phyloP scores from a whole-genome alignment of 2,329 filamentous ascomycete species.

The Immersiporthe knoxdaviesiana region DNA sequence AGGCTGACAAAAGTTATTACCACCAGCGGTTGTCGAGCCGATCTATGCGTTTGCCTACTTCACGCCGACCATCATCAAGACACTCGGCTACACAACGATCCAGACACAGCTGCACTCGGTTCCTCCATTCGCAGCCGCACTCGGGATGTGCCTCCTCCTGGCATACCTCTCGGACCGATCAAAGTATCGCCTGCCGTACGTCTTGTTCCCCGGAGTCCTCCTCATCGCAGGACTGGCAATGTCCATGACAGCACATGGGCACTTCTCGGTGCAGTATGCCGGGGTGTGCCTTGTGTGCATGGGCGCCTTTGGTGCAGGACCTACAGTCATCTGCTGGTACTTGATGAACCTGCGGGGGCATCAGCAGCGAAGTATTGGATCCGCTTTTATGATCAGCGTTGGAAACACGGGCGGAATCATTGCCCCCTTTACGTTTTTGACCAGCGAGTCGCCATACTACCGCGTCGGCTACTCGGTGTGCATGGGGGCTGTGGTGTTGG shows the following conservation, averaged over 20 bases:
- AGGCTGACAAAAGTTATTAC: not conserved
- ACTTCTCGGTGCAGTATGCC: not conserved
- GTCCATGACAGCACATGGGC: not conserved
- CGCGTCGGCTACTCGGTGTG: not conserved
- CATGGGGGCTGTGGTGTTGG: not conserved
- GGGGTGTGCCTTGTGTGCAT: not conserved
- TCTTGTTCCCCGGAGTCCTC: not conserved
- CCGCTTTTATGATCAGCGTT: not conserved
- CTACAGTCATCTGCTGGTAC: not conserved
- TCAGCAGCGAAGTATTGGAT: not conserved
- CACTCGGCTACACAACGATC: not conserved
- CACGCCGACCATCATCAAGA: not conserved
- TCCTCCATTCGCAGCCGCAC: not conserved
- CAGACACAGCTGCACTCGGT: not conserved
- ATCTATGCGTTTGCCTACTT: not conserved
- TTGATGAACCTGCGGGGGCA: not conserved
- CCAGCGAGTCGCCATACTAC: not conserved
- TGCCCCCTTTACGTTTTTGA: not conserved
- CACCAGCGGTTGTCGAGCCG: not conserved
- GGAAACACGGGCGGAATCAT: not conserved
- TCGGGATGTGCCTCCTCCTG: not conserved
- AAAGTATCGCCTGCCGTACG: not conserved
- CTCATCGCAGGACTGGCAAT: not conserved
- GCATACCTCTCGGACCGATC: not conserved
- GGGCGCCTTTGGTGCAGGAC: not conserved